Evolutionary conservation across 78 protist genomes (phyloP).

Genomic region (Trichosphaerium sp.): DNA sequence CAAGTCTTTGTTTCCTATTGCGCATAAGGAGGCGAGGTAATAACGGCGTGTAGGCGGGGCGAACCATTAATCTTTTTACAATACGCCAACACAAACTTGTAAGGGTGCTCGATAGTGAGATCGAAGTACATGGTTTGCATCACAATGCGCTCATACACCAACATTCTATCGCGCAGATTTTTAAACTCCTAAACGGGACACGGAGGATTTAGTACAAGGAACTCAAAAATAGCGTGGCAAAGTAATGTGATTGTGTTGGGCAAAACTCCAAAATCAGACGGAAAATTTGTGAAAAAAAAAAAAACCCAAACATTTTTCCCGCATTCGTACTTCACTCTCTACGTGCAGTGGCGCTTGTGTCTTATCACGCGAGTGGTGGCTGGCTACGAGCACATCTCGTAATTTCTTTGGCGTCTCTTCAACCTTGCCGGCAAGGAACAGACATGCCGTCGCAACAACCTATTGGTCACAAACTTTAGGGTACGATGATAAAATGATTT

Average conservation of each 20-base stretch:
- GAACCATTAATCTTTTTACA: constrained; percentile 15
- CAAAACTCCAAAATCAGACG: too few relatives aligned
- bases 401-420: constrained; percentile 69
- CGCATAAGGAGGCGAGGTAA: background rate
- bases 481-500: too few relatives aligned
- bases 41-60: too few relatives aligned
- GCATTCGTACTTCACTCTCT: too few relatives aligned
- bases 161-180: constrained; percentile 19
- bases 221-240: too few relatives aligned
- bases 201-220: too few relatives aligned
- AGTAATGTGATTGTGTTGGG: too few relatives aligned
- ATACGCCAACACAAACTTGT: constrained; percentile 43
- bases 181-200: too few relatives aligned
- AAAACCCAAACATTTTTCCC: too few relatives aligned
- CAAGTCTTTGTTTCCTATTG: constrained; percentile 19
- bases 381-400: constrained; percentile 28
- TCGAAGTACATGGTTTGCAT: constrained; percentile 42
- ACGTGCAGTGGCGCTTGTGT: too few relatives aligned
- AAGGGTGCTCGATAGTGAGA: constrained; percentile 56
- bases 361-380: constrained; percentile 8
- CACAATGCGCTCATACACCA: constrained; percentile 19
- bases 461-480: constrained; percentile 29
- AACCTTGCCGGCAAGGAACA: constrained; percentile 73
- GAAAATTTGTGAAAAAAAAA: too few relatives aligned
- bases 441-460: constrained; percentile 48